Percentiles rank a stretch among this genome's conserved stretches.
Evolutionary conservation across 2,329 filamentous ascomycete genomes (phyloP).

Genomic region (Hymenoscyphus scutula): DNA sequence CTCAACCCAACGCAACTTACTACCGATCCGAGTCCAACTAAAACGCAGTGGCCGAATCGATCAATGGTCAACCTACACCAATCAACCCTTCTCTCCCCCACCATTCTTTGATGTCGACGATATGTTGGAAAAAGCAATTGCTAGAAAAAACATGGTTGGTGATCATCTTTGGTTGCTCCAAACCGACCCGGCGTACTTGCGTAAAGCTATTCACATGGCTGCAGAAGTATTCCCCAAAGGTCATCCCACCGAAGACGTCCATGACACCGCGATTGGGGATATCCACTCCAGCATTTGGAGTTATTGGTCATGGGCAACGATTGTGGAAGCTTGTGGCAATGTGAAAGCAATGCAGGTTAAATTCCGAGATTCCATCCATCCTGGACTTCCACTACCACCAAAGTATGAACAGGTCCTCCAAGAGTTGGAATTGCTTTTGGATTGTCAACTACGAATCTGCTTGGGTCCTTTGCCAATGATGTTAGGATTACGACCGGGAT

Average conservation of each 20-base stretch:
- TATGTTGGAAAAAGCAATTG: conserved; percentile 8
- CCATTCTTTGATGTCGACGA: conserved; percentile 13
- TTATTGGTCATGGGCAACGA: conserved; percentile 13
- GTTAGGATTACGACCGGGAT: conserved; percentile 4
- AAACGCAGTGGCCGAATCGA: conserved; percentile 2
- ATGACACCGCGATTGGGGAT: not conserved
- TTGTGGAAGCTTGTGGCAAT: conserved; percentile 9
- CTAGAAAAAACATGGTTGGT: not conserved
- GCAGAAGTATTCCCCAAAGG: not conserved
- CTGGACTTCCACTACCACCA: conserved; percentile 9
- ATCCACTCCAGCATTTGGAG: conserved; percentile 7
- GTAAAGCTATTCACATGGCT: conserved; percentile 3
- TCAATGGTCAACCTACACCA: conserved; percentile 13
- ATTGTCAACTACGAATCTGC: not conserved
- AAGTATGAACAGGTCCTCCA: conserved; percentile 11
- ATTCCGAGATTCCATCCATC: conserved; percentile 10
- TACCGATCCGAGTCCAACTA: not conserved
- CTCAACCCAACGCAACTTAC: not conserved
- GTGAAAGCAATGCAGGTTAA: conserved; percentile 4
- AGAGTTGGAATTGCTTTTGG: conserved; percentile 11
- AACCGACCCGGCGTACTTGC: conserved; percentile 15
- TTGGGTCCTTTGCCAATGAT: not conserved
- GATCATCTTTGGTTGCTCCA: conserved; percentile 19
- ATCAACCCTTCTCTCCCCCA: conserved; percentile 15
- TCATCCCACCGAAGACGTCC: conserved; percentile 4